Evolutionary conservation across 306 rosid species (phyloP).

Genomic region (Pueraria montana): DNA sequence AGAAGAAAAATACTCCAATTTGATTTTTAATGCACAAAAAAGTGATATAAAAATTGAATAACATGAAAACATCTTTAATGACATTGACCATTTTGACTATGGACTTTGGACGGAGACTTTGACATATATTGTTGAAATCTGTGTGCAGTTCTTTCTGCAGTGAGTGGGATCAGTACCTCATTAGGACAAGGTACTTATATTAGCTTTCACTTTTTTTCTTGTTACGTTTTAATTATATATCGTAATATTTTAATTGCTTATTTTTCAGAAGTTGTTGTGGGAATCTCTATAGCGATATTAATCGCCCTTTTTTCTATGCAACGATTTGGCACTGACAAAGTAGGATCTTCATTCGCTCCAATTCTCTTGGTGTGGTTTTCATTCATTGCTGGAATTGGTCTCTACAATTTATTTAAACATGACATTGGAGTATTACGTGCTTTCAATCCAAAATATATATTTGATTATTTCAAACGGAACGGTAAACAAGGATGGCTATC

Average conservation of each 20-base stretch:
- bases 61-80: no score
- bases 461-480: constrained; percentile 47
- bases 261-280: constrained; percentile 45
- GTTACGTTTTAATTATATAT: not conserved
- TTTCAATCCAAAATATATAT: constrained; percentile 49
- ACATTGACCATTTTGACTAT: not conserved
- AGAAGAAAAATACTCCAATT: no score
- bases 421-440: constrained; percentile 50
- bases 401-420: constrained; percentile 48
- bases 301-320: constrained; percentile 27
- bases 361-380: constrained; percentile 38
- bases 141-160: constrained; percentile 73
- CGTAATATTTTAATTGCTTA: not conserved
- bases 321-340: constrained; percentile 50
- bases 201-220: not conserved
- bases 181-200: constrained; percentile 62
- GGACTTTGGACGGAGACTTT: not conserved
- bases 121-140: not conserved
- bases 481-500: constrained; percentile 54
- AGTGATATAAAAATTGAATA: no score
- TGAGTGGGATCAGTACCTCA: constrained; percentile 62
- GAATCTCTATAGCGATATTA: constrained; percentile 40
- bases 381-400: constrained; percentile 42
- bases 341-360: constrained; percentile 51
- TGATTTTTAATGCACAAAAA: no score